Percentiles rank a stretch among this genome's conserved stretches.
phyloP scores from a whole-genome alignment of 345 rosid species.

The Gynandropsis gynandra region DNA sequence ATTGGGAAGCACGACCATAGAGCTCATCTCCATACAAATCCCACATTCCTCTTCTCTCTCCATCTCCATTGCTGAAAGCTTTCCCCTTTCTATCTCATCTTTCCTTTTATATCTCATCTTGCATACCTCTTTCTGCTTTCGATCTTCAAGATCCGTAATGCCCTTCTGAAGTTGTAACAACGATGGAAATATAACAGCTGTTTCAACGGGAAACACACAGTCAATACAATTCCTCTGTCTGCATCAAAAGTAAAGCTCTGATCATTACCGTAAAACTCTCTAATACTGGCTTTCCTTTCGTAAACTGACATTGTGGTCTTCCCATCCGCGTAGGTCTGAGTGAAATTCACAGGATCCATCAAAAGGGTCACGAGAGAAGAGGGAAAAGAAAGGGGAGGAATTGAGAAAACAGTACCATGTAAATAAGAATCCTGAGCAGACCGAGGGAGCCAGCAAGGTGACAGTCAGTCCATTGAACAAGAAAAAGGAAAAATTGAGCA shows the following conservation, averaged over 20 bases:
- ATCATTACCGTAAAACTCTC: slow-evolving; percentile 71
- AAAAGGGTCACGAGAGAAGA: slow-evolving; percentile 15
- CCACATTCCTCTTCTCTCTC: slow-evolving; percentile 79
- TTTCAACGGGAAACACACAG: not conserved
- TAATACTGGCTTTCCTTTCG: slow-evolving; percentile 76
- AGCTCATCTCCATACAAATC: slow-evolving; percentile 62
- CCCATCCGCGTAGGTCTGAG: slow-evolving; percentile 77
- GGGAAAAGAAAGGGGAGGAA: slow-evolving; percentile 4
- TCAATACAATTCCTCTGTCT: not conserved
- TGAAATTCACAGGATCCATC: slow-evolving; percentile 15
- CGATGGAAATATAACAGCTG: slow-evolving; percentile 79
- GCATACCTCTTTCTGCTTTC: slow-evolving; percentile 57
- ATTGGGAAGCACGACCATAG: slow-evolving; percentile 57
- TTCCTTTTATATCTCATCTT: slow-evolving; percentile 40
- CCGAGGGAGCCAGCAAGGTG: slow-evolving; percentile 91
- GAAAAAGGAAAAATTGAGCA: slow-evolving; percentile 79
- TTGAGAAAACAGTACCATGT: slow-evolving; percentile 41
- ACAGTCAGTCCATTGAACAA: slow-evolving; percentile 94
- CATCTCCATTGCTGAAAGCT: slow-evolving; percentile 40
- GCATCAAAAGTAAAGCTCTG: not conserved
- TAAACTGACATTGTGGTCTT: slow-evolving; percentile 79
- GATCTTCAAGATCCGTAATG: slow-evolving; percentile 58
- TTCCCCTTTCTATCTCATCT: slow-evolving; percentile 36
- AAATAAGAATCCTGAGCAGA: slow-evolving; percentile 76
- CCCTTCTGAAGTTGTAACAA: slow-evolving; percentile 64